Conservation (phyloP, 441 rosid species). For the Eutrema salsugineum region DNA sequence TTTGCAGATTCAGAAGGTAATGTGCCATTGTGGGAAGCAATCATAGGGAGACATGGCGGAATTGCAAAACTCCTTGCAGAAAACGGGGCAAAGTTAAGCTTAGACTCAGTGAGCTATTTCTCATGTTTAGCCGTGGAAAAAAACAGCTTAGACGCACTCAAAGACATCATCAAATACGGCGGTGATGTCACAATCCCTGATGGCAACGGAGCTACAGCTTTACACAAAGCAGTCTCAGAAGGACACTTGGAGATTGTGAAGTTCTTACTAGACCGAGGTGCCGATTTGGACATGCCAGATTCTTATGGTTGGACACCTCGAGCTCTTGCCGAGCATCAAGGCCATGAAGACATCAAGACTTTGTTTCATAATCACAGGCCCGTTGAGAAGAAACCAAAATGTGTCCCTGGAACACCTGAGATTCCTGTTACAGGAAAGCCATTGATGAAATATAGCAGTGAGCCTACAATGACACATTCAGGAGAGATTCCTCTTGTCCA, state of each 20-base stretch:
- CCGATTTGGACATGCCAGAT: constrained; percentile 64
- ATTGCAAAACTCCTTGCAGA: constrained; percentile 50
- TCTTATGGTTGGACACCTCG: constrained; percentile 71
- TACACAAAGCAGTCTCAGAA: constrained; percentile 71
- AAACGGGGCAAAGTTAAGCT: constrained; percentile 55
- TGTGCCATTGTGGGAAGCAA: constrained; percentile 88
- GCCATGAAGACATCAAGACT: constrained; percentile 54
- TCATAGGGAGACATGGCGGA: constrained; percentile 50
- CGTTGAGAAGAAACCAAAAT: constrained; percentile 15
- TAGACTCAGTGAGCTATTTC: constrained; percentile 54
- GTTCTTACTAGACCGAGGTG: constrained; percentile 69
- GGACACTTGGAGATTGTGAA: constrained; percentile 60
- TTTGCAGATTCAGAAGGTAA: constrained; percentile 75
- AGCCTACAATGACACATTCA: constrained; percentile 43
- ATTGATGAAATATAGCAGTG: constrained; percentile 53
- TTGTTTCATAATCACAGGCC: constrained; percentile 32
- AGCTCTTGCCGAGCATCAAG: constrained; percentile 76
- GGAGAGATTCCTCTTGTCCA: constrained; percentile 35
- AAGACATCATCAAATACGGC: constrained; percentile 46
- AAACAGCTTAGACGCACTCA: constrained; percentile 53
- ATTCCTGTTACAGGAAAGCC: constrained; percentile 31
- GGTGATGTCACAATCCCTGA: constrained; percentile 60
- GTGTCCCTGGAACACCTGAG: constrained; percentile 16
- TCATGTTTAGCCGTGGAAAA: constrained; percentile 56
- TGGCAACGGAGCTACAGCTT: constrained; percentile 54